A percentile compares a stretch with the other conserved stretches of the same genome.
Evolutionary conservation across 176 grass and related monocot genomes (phyloP).

Genomic region (Pontederia crassipes): DNA sequence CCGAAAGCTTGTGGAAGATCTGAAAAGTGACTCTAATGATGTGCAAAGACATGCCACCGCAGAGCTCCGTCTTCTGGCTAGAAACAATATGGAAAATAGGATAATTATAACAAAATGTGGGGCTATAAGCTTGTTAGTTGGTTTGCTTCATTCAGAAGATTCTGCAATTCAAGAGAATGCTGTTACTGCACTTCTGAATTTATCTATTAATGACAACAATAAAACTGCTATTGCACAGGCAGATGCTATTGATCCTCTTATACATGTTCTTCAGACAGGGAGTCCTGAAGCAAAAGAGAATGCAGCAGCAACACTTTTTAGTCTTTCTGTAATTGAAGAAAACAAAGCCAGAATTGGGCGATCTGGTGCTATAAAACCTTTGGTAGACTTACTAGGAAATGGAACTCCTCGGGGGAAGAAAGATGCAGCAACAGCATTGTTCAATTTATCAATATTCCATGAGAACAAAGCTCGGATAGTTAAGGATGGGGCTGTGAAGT

Average conservation of each 20-base stretch:
- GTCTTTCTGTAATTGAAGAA: conserved; percentile 67
- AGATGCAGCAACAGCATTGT: conserved; percentile 79
- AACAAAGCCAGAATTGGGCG: conserved; percentile 67
- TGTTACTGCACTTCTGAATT: conserved; percentile 64
- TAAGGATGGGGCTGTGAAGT: conserved; percentile 56
- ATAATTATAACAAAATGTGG: conserved; percentile 46
- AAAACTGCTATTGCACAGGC: conserved; percentile 59
- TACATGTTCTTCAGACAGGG: conserved; percentile 56
- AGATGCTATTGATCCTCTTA: conserved; percentile 54
- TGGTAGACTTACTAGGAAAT: conserved; percentile 55
- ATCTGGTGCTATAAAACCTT: conserved; percentile 53
- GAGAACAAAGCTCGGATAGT: conserved; percentile 71
- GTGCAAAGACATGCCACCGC: conserved; percentile 32
- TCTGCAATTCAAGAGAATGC: conserved; percentile 55
- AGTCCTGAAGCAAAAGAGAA: conserved; percentile 81
- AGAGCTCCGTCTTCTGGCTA: conserved; percentile 58
- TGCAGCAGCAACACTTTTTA: conserved; percentile 71
- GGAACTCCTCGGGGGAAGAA: conserved; percentile 71
- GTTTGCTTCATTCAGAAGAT: conserved; percentile 60
- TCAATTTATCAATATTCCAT: conserved; percentile 66
- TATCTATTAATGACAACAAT: conserved; percentile 79
- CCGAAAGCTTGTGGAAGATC: conserved; percentile 35
- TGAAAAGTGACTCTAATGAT: conserved; percentile 48
- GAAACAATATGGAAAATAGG: conserved; percentile 59
- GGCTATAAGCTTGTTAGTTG: conserved; percentile 51